Evolutionary conservation across 306 rosid genomes (phyloP), one percentile per base, ranked within the genome.

Genomic region (Quercus agrifolia): DNA sequence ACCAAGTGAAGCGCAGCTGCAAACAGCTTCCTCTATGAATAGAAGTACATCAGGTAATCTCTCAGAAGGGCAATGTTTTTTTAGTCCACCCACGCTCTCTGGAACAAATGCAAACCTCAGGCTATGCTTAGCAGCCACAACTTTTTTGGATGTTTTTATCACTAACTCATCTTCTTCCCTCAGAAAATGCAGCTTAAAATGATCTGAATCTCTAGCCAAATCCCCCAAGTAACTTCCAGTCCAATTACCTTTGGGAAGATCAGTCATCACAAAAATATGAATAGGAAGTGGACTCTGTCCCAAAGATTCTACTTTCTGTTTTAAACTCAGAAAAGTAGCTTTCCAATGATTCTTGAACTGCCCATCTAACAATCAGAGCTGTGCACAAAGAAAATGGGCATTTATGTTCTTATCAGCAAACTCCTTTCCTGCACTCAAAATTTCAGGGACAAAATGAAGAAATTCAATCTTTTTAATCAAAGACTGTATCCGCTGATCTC

Each of bases 281-380:
- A 90, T 14, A 4, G 92, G 94, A 27, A 46, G 88, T 71, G 85
- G 27, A n/a, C 89, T 76, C 74, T 70, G 75, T 75, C 74, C 21
- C 80, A 92, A 73, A 66, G 91, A 82, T 62, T 88, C 92, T 27
- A 94, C 4, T 56, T 84, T 90, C 77, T 87, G 90, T 71, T 79
- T 84, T 69, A 94, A 79, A 28, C 86, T 89, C 17, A 56, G 56
- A 74, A 92, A 92, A 79, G 97, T 91, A 73, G 88, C 88, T 82
- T 92, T 87, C 82, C 84, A 78, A 70, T 94, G 98, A 81, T 94
- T 92, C 88, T 94, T 94, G 87, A 94, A 92, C 81, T 91, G 97
- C 59, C 98, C 98, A 67, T 94, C 97, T 75, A 92, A 85, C 79
- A 94, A 81, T 74, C 97, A 85, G 70, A 94, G 92, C 78, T 92